phyloP scores from a whole-genome alignment of 805 yeast species.

The Yarrowia deformans region DNA sequence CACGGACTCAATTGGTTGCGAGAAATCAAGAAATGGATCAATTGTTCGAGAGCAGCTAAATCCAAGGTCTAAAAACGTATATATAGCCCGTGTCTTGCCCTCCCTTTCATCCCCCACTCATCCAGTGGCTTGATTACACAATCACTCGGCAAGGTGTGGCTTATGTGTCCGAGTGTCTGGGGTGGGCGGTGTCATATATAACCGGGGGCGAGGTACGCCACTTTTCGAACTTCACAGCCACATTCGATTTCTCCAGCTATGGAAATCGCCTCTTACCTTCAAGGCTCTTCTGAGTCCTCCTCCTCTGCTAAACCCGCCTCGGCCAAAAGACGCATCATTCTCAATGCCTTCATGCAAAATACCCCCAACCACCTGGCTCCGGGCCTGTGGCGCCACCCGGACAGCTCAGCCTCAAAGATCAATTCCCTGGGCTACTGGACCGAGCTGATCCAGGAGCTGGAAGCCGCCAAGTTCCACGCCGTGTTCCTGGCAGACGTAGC shows the following conservation, averaged over 20 bases:
- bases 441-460: conserved; percentile 52
- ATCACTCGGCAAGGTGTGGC: conserved; percentile 9
- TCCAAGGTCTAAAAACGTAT: too few species aligned
- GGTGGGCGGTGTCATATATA: background rate
- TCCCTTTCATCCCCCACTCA: background rate
- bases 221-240: conserved; percentile 5
- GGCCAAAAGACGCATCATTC: conserved; percentile 47
- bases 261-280: conserved; percentile 15
- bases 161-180: background rate
- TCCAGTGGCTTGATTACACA: conserved; percentile 8
- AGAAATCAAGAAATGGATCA: too few species aligned
- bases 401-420: conserved; percentile 49
- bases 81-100: too few species aligned
- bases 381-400: conserved; percentile 54
- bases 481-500: conserved; percentile 55
- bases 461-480: conserved; percentile 53
- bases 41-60: too few species aligned
- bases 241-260: background rate
- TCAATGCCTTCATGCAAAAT: conserved; percentile 54
- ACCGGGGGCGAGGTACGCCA: background rate
- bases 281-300: background rate
- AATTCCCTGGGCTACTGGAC: conserved; percentile 52
- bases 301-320: background rate
- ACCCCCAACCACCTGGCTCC: conserved; percentile 46
- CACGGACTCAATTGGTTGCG: too few species aligned